Percentiles rank a stretch among this genome's conserved stretches.
Conservation (phyloP, 208 protist genomes). For the Wallacemonas sp. region DNA sequence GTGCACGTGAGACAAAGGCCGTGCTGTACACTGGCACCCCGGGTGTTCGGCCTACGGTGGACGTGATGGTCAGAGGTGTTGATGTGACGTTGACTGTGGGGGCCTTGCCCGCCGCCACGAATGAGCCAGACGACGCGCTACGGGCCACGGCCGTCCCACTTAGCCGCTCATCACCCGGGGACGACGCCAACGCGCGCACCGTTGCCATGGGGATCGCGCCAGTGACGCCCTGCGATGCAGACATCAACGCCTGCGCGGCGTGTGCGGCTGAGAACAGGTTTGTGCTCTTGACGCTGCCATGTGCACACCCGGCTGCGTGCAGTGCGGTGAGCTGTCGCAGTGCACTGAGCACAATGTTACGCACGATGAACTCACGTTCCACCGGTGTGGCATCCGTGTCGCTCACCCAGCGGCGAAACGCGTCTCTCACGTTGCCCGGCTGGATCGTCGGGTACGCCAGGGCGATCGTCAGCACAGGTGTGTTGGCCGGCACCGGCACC, state of each 20-base stretch:
- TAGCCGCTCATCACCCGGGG: too few relatives aligned
- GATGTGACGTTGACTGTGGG: too few relatives aligned
- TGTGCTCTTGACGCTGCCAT: slow-evolving; percentile 68
- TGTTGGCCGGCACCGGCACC: neutral
- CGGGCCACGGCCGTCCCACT: too few relatives aligned
- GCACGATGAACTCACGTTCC: slow-evolving; percentile 59
- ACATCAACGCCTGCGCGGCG: slow-evolving; percentile 25
- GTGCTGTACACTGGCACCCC: neutral
- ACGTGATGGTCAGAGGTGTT: neutral
- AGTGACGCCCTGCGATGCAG: neutral
- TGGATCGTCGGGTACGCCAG: slow-evolving; percentile 49
- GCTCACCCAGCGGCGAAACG: slow-evolving; percentile 39
- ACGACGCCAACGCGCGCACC: neutral
- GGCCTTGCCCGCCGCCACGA: too few relatives aligned
- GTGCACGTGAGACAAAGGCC: neutral
- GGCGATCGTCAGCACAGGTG: slow-evolving; percentile 29
- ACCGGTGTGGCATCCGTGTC: slow-evolving; percentile 24
- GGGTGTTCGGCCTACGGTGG: too few relatives aligned
- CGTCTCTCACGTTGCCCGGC: slow-evolving; percentile 49
- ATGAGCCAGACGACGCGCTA: too few relatives aligned
- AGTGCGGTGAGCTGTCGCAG: slow-evolving; percentile 49
- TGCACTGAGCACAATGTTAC: slow-evolving; percentile 56
- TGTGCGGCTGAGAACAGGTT: slow-evolving; percentile 65
- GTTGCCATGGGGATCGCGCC: neutral
- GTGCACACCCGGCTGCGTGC: slow-evolving; percentile 43